A percentile compares a stretch with the other conserved stretches of the same genome.
Conservation (phyloP, 2,329 filamentous ascomycete genomes). For the Penicillium griseofulvum region DNA sequence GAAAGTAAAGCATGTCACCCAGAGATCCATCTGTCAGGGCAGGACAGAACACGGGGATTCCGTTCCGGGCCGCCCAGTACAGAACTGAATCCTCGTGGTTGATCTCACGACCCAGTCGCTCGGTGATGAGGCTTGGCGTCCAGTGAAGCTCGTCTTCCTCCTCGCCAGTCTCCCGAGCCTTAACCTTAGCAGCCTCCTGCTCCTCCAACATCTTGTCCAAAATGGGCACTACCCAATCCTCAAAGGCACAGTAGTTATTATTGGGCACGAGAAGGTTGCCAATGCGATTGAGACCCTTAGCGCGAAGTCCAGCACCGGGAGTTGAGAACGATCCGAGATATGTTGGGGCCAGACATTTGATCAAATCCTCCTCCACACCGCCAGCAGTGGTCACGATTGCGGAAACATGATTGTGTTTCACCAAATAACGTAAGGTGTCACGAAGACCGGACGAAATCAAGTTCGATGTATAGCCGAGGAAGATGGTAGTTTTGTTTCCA, state of each 20-base stretch:
- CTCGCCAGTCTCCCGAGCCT: constrained; percentile 39
- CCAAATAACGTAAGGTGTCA: constrained; percentile 86
- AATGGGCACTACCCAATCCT: constrained; percentile 96
- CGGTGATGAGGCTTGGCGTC: constrained; percentile 92
- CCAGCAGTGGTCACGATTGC: constrained; percentile 94
- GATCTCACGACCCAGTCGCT: constrained; percentile 87
- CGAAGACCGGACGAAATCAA: constrained; percentile 93
- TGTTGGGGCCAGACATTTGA: constrained; percentile 94
- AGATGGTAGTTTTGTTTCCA: constrained; percentile 80
- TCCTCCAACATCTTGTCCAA: constrained; percentile 92
- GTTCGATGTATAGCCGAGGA: constrained; percentile 96
- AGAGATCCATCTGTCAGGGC: constrained; percentile 92
- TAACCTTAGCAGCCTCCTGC: constrained; percentile 75
- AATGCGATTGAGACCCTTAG: constrained; percentile 88
- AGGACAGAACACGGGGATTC: constrained; percentile 95
- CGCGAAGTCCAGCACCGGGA: constrained; percentile 71
- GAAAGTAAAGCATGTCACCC: constrained; percentile 98
- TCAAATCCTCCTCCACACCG: constrained; percentile 94
- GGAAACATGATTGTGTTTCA: constrained; percentile 87
- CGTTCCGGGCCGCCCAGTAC: constrained; percentile 97
- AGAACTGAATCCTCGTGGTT: constrained; percentile 88
- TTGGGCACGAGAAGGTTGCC: constrained; percentile 96
- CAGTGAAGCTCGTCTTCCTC: constrained; percentile 72
- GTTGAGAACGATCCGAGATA: constrained; percentile 86
- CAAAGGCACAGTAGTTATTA: constrained; percentile 94